Conservation (phyloP, 495 filamentous ascomycete species). For the Hypoxylon lienhwacheense region DNA sequence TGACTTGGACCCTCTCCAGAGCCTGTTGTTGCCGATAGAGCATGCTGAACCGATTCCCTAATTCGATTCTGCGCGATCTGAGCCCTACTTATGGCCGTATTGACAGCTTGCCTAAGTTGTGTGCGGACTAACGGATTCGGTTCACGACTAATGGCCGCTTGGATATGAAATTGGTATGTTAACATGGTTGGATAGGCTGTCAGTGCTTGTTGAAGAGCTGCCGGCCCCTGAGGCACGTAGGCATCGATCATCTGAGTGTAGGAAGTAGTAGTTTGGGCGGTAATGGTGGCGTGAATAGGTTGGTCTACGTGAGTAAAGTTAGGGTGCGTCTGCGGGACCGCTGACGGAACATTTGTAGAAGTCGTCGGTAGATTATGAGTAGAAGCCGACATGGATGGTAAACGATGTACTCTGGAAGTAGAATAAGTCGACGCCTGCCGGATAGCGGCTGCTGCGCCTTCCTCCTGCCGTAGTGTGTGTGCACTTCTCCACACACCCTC, state of each 20-base stretch:
- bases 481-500: slow-evolving; percentile 79
- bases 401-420: slow-evolving; percentile 15
- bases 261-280: slow-evolving; percentile 37
- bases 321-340: slow-evolving; percentile 21
- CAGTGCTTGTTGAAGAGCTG: slow-evolving; percentile 48
- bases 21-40: slow-evolving; percentile 27
- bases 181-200: slow-evolving; percentile 49
- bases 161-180: slow-evolving; percentile 43
- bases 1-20: slow-evolving; percentile 13
- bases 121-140: slow-evolving; percentile 44
- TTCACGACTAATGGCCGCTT: slow-evolving; percentile 48
- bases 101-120: slow-evolving; percentile 48
- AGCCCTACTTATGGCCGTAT: slow-evolving; percentile 43
- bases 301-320: slow-evolving; percentile 38
- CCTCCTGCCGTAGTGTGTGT: slow-evolving; percentile 71
- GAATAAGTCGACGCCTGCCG: slow-evolving; percentile 13
- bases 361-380: slow-evolving; percentile 9
- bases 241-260: slow-evolving; percentile 48
- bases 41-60: slow-evolving; percentile 40
- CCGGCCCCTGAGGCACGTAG: slow-evolving; percentile 47
- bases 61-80: slow-evolving; percentile 48
- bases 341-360: slow-evolving; percentile 20
- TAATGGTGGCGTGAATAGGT: slow-evolving; percentile 40
- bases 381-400: slow-evolving; percentile 11
- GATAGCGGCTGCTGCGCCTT: slow-evolving; percentile 50